Evolutionary conservation across 345 rosid species (phyloP).

Genomic region (Brassica juncea): DNA sequence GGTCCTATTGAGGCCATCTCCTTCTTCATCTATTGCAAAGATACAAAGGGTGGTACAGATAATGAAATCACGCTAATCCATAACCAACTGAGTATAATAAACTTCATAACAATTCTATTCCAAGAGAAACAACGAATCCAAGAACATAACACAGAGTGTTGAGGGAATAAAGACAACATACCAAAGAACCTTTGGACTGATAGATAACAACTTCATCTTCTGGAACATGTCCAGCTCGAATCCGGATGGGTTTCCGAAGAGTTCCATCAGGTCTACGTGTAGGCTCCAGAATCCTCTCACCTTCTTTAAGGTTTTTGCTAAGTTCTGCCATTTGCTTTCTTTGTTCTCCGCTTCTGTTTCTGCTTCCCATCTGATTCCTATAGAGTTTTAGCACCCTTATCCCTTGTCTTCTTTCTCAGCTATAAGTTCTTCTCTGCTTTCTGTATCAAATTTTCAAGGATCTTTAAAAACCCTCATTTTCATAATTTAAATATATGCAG

Average conservation of each 20-base stretch:
- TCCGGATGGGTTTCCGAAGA: constrained; percentile 75
- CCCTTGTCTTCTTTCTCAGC: constrained; percentile 4
- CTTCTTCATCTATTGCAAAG: constrained; percentile 68
- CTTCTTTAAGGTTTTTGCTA: constrained; percentile 90
- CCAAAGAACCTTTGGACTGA: constrained; percentile 86
- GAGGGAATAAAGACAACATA: constrained; percentile 39
- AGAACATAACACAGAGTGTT: neutral
- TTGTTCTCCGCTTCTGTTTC: constrained; percentile 53
- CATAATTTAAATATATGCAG: too few relatives aligned
- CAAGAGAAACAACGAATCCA: neutral
- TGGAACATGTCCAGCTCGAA: constrained; percentile 86
- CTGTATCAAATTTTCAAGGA: neutral
- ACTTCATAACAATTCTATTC: neutral
- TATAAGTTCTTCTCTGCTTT: constrained; percentile 5
- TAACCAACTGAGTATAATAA: neutral
- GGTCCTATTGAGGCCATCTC: constrained; percentile 66
- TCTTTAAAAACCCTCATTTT: neutral
- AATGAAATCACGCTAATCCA: too few relatives aligned
- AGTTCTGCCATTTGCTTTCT: constrained; percentile 62
- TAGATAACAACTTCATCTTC: constrained; percentile 92
- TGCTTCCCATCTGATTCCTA: constrained; percentile 43
- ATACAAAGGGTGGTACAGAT: neutral
- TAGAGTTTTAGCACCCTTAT: neutral
- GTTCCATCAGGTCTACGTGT: constrained; percentile 88
- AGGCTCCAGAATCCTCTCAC: constrained; percentile 87